phyloP scores from a whole-genome alignment of 495 filamentous ascomycete genomes.

The Staphylotrichum longicolle region DNA sequence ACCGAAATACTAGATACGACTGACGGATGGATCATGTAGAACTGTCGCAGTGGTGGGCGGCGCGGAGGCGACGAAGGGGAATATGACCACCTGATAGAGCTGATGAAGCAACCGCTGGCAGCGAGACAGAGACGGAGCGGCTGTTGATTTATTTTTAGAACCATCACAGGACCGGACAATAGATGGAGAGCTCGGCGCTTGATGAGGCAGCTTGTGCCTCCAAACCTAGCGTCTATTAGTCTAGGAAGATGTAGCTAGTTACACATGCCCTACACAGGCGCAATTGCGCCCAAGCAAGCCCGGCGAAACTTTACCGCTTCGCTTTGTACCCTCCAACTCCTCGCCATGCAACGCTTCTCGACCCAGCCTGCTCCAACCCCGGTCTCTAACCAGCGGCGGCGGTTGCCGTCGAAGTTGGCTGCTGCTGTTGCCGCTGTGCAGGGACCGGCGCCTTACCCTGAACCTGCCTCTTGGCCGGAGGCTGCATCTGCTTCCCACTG shows the following conservation, averaged over 20 bases:
- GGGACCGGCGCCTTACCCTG: constrained; percentile 3
- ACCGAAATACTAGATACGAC: too few relatives aligned
- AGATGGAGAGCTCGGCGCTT: constrained; percentile 9
- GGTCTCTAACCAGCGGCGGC: constrained; percentile 5
- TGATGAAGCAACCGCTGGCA: too few relatives aligned
- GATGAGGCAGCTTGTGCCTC: constrained; percentile 39
- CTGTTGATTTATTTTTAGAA: too few relatives aligned
- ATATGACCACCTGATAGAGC: too few relatives aligned
- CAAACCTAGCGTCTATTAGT: constrained; percentile 37
- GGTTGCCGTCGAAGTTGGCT: not conserved
- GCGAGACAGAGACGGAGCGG: too few relatives aligned
- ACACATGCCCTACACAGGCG: constrained; percentile 19
- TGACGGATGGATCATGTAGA: too few relatives aligned
- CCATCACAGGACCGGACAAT: too few relatives aligned
- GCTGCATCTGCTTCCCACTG: not conserved
- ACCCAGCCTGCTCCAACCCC: not conserved
- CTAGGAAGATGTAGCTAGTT: constrained; percentile 29
- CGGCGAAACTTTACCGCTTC: not conserved
- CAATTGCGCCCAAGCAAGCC: not conserved
- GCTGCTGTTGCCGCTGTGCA: constrained; percentile 1
- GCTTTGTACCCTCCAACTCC: not conserved
- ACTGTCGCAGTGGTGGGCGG: too few relatives aligned
- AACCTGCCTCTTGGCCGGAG: constrained; percentile 11
- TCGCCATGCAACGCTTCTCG: not conserved
- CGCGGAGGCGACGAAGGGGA: too few relatives aligned